Evolutionary conservation across 2,329 filamentous ascomycete species (phyloP).

Genomic region (Aspergillus piperis): DNA sequence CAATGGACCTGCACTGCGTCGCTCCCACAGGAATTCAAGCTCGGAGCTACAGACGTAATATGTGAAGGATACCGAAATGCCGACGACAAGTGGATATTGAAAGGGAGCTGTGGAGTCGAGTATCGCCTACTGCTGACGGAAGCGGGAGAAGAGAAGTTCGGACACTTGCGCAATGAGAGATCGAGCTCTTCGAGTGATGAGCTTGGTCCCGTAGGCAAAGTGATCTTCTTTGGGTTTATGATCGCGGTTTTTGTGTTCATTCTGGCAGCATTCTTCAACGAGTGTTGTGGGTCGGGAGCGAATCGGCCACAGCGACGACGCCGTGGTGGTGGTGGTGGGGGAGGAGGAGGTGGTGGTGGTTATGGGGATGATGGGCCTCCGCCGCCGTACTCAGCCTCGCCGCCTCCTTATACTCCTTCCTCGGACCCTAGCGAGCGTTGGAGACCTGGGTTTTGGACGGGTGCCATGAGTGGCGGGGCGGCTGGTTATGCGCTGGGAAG

Average conservation of each 20-base stretch:
- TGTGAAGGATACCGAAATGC: conserved; percentile 83
- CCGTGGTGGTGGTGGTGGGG: conserved; percentile 25
- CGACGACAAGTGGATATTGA: conserved; percentile 83
- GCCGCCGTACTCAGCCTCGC: conserved; percentile 33
- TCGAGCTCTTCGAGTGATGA: neutral
- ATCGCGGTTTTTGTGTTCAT: conserved; percentile 32
- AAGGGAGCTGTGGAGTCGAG: conserved; percentile 89
- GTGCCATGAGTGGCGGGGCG: conserved; percentile 44
- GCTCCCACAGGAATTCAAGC: conserved; percentile 65
- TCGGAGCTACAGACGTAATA: conserved; percentile 84
- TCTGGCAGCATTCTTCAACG: conserved; percentile 22
- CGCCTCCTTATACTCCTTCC: conserved; percentile 44
- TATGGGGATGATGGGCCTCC: conserved; percentile 18
- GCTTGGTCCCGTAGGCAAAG: conserved; percentile 21
- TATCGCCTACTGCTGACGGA: conserved; percentile 80
- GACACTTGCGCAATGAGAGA: conserved; percentile 29
- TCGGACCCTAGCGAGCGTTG: conserved; percentile 35
- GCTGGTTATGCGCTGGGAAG: conserved; percentile 46
- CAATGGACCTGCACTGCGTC: conserved; percentile 85
- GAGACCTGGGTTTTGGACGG: conserved; percentile 52
- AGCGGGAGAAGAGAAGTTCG: conserved; percentile 71
- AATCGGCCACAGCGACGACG: conserved; percentile 23
- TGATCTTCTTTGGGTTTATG: conserved; percentile 39
- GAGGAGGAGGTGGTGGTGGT: conserved; percentile 37
- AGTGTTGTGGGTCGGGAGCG: conserved; percentile 26